phyloP scores from a whole-genome alignment of 305 asterid genomes.

The Ilex paraguariensis region DNA sequence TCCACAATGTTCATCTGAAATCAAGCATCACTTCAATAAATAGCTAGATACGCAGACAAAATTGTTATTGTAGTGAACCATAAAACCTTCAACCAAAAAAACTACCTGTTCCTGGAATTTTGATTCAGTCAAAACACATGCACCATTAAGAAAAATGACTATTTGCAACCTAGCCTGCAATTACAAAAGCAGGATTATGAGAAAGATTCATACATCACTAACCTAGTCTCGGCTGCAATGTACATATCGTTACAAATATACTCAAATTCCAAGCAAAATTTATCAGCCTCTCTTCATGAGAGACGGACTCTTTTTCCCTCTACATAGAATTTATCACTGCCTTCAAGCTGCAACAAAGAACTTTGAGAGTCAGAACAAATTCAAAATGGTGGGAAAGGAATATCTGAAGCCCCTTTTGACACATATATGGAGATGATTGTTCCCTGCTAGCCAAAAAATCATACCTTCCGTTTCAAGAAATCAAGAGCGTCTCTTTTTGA shows the following conservation, averaged over 20 bases:
- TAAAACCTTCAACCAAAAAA: too few species aligned
- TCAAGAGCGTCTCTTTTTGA: conserved; percentile 52
- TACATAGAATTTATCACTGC: conserved; percentile 57
- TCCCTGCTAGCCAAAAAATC: background rate
- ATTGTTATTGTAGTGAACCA: too few species aligned
- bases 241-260: conserved; percentile 17
- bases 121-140: too few species aligned
- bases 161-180: too few species aligned
- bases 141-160: too few species aligned
- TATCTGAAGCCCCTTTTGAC: conserved; percentile 1
- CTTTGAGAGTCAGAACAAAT: background rate
- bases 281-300: conserved; percentile 32
- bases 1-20: too few species aligned
- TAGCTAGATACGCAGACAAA: too few species aligned
- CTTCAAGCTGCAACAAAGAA: conserved; percentile 61
- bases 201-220: too few species aligned
- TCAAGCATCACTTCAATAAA: too few species aligned
- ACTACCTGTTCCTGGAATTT: too few species aligned
- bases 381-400: background rate
- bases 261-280: conserved; percentile 14
- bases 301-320: conserved; percentile 69
- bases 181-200: too few species aligned
- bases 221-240: conserved; percentile 3
- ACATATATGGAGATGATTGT: background rate
- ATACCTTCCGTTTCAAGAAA: conserved; percentile 61